A percentile compares a stretch with the other conserved stretches of the same genome.
phyloP scores from a whole-genome alignment of 768 basidiomycete species.

The Lentinula raphanica region DNA sequence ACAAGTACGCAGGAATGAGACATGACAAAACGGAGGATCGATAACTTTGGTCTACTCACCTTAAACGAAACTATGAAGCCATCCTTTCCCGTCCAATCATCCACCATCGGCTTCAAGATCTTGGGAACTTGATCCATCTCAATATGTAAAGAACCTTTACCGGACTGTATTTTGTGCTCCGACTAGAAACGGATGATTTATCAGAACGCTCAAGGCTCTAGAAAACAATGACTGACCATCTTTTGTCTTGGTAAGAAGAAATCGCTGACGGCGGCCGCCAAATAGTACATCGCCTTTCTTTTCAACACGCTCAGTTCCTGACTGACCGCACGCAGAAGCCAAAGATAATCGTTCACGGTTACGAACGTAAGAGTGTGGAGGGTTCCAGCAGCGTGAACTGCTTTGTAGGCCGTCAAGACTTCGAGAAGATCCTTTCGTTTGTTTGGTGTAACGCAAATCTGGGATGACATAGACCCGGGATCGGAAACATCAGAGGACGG shows the following conservation, averaged over 20 bases:
- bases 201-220: too few species aligned
- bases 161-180: slow-evolving; percentile 98
- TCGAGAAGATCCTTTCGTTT: slow-evolving; percentile 63
- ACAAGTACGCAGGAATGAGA: not conserved
- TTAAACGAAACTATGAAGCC: slow-evolving; percentile 98
- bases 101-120: slow-evolving; percentile 86
- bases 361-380: slow-evolving; percentile 87
- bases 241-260: slow-evolving; percentile 92
- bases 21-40: not conserved
- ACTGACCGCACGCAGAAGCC: slow-evolving; percentile 79
- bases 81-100: slow-evolving; percentile 79
- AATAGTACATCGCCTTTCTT: slow-evolving; percentile 83
- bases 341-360: slow-evolving; percentile 95
- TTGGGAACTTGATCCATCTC: slow-evolving; percentile 99
- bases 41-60: slow-evolving; percentile 37
- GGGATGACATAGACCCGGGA: slow-evolving; percentile 20
- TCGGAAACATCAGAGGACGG: not conserved
- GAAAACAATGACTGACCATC: slow-evolving; percentile 57
- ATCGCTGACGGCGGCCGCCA: slow-evolving; percentile 97
- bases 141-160: slow-evolving; percentile 86
- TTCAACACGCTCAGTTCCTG: slow-evolving; percentile 70
- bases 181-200: too few species aligned
- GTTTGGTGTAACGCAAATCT: slow-evolving; percentile 61
- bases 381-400: slow-evolving; percentile 65
- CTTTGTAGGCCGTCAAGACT: slow-evolving; percentile 76